Percentiles rank a stretch among this genome's conserved stretches.
phyloP scores from a whole-genome alignment of 169 alveolate genomes.

The Miamiensis avidus region DNA sequence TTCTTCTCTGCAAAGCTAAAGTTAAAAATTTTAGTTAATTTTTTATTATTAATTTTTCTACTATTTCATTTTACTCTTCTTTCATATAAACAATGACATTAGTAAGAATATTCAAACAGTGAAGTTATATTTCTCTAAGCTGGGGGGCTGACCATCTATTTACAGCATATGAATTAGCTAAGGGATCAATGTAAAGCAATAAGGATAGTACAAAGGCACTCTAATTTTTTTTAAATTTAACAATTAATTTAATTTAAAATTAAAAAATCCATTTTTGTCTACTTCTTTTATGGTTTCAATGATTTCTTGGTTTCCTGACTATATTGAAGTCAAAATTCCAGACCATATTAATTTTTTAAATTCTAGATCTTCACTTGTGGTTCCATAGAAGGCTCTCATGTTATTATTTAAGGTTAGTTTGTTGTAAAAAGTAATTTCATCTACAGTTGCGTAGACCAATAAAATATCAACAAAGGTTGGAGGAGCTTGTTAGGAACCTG shows the following conservation, averaged over 20 bases:
- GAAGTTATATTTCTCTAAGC: conserved; percentile 71
- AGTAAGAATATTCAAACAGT: conserved; percentile 37
- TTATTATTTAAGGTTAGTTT: conserved; percentile 36
- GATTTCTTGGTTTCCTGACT: conserved; percentile 35
- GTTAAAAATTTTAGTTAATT: background rate
- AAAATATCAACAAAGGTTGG: conserved; percentile 70
- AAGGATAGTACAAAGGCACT: conserved; percentile 66
- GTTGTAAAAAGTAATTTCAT: conserved; percentile 59
- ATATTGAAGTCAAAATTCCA: conserved; percentile 56
- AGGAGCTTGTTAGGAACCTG: background rate
- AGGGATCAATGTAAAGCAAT: conserved; percentile 76
- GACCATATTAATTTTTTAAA: conserved; percentile 80
- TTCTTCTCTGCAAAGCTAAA: conserved; percentile 58
- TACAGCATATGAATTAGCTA: conserved; percentile 55
- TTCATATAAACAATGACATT: conserved; percentile 42
- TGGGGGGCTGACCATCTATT: conserved; percentile 80
- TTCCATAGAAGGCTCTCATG: conserved; percentile 62
- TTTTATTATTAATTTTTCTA: background rate
- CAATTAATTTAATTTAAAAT: too few relatives aligned
- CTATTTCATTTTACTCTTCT: conserved; percentile 33
- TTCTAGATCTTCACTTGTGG: conserved; percentile 83
- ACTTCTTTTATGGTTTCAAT: conserved; percentile 43
- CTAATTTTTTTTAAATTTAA: background rate
- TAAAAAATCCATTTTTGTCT: background rate
- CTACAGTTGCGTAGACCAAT: conserved; percentile 74